These are phyloP conservation scores for Dactylellina cionopaga DNA, from an alignment of 2,329 filamentous ascomycete genomes.

Conservation along the genomic window DNA sequence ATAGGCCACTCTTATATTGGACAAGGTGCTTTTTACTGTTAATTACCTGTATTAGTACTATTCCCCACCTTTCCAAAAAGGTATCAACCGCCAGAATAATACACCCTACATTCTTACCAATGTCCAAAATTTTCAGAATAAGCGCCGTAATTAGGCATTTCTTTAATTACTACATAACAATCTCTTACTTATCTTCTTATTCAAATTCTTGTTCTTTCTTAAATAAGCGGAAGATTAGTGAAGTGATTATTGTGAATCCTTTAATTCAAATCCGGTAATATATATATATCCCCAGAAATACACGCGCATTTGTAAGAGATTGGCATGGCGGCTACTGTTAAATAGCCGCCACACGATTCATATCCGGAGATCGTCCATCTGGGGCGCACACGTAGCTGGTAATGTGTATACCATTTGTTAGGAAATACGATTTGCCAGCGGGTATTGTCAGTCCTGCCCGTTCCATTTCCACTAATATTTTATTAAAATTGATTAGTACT, in stretches of 20 bases:
- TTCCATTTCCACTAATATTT: not conserved
- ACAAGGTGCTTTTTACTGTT: not conserved
- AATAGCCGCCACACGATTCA: not conserved
- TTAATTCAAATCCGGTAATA: not conserved
- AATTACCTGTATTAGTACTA: not conserved
- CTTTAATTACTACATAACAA: not conserved
- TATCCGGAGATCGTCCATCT: not conserved
- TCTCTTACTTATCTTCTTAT: not conserved
- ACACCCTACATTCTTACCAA: not conserved
- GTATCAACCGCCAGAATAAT: not conserved
- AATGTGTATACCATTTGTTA: not conserved
- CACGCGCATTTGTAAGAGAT: not conserved
- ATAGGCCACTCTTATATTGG: slow-evolving; percentile 3
- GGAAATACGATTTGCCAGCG: not conserved
- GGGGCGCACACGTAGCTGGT: not conserved
- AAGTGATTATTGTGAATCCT: not conserved
- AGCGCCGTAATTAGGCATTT: not conserved
- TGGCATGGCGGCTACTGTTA: not conserved
- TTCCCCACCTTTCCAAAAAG: not conserved
- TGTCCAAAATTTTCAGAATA: not conserved
- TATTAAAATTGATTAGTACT: not conserved
- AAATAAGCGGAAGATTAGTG: not conserved
- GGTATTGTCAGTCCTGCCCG: not conserved
- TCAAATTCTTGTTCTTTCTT: not conserved
- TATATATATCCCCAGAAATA: not conserved